Base-by-base conservation (phyloP, 768 basidiomycete genomes). In the Pisolithus sp. region DNA sequence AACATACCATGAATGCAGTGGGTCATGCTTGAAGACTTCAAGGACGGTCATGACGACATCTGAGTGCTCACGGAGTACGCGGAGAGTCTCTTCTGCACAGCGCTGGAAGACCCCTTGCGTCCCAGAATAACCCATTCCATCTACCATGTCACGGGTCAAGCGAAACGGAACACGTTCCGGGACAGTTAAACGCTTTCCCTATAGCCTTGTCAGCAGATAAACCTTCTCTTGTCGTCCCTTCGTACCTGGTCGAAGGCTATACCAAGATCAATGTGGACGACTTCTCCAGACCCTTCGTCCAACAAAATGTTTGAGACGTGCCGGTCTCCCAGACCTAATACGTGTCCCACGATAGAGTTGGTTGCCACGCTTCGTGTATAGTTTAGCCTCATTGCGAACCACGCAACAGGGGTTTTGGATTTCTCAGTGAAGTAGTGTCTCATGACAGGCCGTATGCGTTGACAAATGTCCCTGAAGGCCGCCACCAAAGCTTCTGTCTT, bases 1-100 rank as follows among this genome's bases (percentile, higher is more conserved):
- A 51, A 58, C 81, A 34, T 46, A 92, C 94, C 95, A 98, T 28
- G 82, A 85, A 60, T 97, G 89, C 18, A 99, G 76, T 5, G 96
- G 95, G 66, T 99, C 95, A 62, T 95, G 82, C 66, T 89, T 92
- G 81, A 98, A 96, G 13, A 97, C 95, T 62, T 96, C 94, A 36
- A 99, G 76, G 4, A 99, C 88, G 1, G 94, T 97, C 79, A 93
- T 82, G 62, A 99, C 85, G 42, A 95, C 82, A 31, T 85, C 87
- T 0, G 90, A 89, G 9, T 84, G 80, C 37, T 87, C 84, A 10
- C 94, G 80, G 31, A 98, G 73, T 5, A 99, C 95, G 12, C 93
- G 83, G 7, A 99, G 70, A 0, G 94, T 96, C 68, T 98, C 91
- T 69, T 99, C 93, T 1, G 92, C 85, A 62, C 95, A 97, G 13